Evolutionary conservation across 495 filamentous ascomycete species (phyloP).

Genomic region (Penicillium fimorum): DNA sequence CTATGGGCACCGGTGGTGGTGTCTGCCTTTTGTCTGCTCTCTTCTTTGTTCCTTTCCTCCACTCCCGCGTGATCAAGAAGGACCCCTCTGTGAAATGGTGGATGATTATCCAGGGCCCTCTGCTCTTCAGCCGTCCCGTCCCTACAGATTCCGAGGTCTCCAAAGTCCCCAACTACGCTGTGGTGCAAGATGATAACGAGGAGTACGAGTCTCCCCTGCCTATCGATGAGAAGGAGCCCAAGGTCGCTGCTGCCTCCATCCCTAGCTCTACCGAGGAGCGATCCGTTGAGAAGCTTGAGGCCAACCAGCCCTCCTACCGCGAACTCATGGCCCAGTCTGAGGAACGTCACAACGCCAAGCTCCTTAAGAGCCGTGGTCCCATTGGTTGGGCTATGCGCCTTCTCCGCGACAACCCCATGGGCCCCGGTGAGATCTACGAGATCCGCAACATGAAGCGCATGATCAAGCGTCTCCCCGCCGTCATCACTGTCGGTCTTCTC

Average conservation of each 20-base stretch:
- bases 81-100: conserved; percentile 55
- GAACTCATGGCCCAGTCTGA: conserved; percentile 53
- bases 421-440: conserved; percentile 66
- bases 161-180: conserved; percentile 54
- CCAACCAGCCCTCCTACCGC: conserved; percentile 50
- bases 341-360: conserved; percentile 50
- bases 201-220: conserved; percentile 23
- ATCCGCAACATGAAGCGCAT: conserved; percentile 59
- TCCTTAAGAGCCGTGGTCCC: conserved; percentile 56
- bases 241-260: conserved; percentile 12
- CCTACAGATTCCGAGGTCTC: conserved; percentile 42
- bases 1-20: conserved; percentile 52
- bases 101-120: conserved; percentile 51
- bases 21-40: conserved; percentile 50
- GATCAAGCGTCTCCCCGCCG: conserved; percentile 59
- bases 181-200: conserved; percentile 46
- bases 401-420: conserved; percentile 66
- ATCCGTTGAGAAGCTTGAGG: conserved; percentile 39
- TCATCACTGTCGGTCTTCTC: conserved; percentile 51
- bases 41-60: conserved; percentile 60
- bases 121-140: conserved; percentile 48
- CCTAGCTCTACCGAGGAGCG: conserved; percentile 43
- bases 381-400: conserved; percentile 72
- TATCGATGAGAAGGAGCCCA: conserved; percentile 36
- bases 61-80: conserved; percentile 54